Evolutionary conservation across 73 alveolate genomes (phyloP).

Genomic region (Stentor coeruleus): DNA sequence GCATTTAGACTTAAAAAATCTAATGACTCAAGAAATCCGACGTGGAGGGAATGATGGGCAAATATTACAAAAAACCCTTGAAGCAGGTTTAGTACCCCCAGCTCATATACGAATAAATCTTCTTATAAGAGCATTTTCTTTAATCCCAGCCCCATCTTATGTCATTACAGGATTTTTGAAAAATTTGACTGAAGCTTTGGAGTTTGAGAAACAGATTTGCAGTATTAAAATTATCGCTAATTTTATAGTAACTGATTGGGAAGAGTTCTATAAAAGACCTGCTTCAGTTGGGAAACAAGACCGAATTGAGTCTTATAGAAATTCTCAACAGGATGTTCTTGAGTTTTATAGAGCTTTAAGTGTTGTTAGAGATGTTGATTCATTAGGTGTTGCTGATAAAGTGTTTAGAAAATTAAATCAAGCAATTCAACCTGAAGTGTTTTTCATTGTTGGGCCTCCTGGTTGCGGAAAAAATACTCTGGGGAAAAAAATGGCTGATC

Average conservation of each 20-base stretch:
- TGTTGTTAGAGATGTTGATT: conserved; percentile 61
- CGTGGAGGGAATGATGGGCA: conserved; percentile 31
- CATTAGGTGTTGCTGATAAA: conserved; percentile 57
- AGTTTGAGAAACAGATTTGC: conserved; percentile 11
- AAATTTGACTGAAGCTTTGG: conserved; percentile 36
- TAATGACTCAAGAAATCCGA: conserved; percentile 45
- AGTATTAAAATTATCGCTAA: not conserved
- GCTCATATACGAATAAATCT: not conserved
- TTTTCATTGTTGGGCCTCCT: conserved; percentile 76
- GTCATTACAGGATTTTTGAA: conserved; percentile 46
- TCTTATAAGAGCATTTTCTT: not conserved
- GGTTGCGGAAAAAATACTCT: conserved; percentile 74
- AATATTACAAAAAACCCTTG: not conserved
- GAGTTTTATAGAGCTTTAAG: conserved; percentile 65
- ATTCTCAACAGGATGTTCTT: conserved; percentile 45
- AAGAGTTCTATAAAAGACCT: conserved; percentile 33
- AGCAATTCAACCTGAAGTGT: conserved; percentile 72
- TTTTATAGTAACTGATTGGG: conserved; percentile 22
- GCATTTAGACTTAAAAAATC: conserved; percentile 47
- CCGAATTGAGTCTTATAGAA: conserved; percentile 16
- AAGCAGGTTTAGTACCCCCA: not conserved
- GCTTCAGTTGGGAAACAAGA: conserved; percentile 19
- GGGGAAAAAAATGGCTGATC: conserved; percentile 57
- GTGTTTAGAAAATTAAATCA: conserved; percentile 60
- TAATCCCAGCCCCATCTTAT: conserved; percentile 26